Base-by-base conservation (phyloP, 805 yeast species). In the Saturnispora diversa region DNA sequence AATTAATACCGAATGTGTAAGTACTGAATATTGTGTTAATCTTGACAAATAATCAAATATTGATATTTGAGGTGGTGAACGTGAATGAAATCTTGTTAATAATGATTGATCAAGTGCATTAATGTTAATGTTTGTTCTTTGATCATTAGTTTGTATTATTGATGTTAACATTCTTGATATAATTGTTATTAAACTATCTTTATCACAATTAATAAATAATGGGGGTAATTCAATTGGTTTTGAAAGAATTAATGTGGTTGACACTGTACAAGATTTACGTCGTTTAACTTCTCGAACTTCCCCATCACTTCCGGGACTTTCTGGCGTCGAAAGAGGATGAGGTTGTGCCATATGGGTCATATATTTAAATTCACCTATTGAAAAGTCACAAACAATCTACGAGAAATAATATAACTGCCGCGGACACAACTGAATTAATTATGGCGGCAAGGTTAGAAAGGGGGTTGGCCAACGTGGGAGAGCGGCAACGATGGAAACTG, bases 61-160 rank as follows among this genome's bases (percentile, higher is more conserved):
- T 5, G 95, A 80, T 32, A 90, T 90, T 13, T 73, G 74, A 0
- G 98, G 97, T 3, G 97, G 95, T 0, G 90, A 79, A 46, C 97
- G 70, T 4, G 97, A 87, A 59, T 90, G 98, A 59, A 90, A 90
- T 48, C 97, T 66, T 1, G 98, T 90, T 39, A 92, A 68, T 32
- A 65, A 60, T 13, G 59, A 53, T 10, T 66, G 58, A 13, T 60
- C 55, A 4, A 68, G 53, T 21, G 56, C 47, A 25, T 54, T 48
- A 13, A 56, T 53, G 37, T 52, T 53, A 15, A 65, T 64, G 11
- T 48, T 44, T 4, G 58, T 44, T 31, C 52, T 49, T 28, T 44
- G 38, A 61, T 90, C 97, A 57, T 90, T 90, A 25, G 84, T 69
- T 19, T 66, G 60, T 11, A 88, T 84, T 19, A 90, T 69, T 30